A percentile compares a stretch with the other conserved stretches of the same genome.
phyloP scores from a whole-genome alignment of 2,329 filamentous ascomycete genomes.

The Cyphellophora europaea region DNA sequence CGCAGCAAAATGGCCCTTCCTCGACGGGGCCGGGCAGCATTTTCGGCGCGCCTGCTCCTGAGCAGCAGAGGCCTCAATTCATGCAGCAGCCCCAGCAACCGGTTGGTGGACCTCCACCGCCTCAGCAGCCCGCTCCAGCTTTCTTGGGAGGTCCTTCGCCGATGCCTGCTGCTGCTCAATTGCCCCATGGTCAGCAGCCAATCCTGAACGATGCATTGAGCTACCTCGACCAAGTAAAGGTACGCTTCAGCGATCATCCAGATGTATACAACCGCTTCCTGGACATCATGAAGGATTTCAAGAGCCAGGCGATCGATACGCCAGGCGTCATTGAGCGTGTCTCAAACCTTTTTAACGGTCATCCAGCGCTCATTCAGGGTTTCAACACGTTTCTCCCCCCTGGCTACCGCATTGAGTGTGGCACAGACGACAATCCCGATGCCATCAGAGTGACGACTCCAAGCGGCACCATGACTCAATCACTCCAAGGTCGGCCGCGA shows the following conservation, averaged over 20 bases:
- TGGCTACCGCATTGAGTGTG: conserved; percentile 93
- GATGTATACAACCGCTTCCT: conserved; percentile 96
- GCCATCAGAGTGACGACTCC: conserved; percentile 95
- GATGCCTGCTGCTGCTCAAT: conserved; percentile 43
- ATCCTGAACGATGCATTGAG: conserved; percentile 80
- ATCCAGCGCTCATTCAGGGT: conserved; percentile 89
- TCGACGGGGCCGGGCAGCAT: conserved; percentile 51
- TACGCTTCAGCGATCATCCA: conserved; percentile 91
- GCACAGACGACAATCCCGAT: conserved; percentile 85
- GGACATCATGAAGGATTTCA: conserved; percentile 99
- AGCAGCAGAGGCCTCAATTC: conserved; percentile 49
- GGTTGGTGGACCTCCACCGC: conserved; percentile 27
- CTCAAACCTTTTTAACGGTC: conserved; percentile 88
- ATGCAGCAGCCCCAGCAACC: conserved; percentile 44
- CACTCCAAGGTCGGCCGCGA: conserved; percentile 51
- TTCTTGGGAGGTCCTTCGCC: conserved; percentile 32
- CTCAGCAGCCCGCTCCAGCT: conserved; percentile 42
- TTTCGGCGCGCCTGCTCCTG: conserved; percentile 32
- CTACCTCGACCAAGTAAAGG: conserved; percentile 96
- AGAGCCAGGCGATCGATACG: conserved; percentile 95
- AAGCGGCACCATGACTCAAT: conserved; percentile 91
- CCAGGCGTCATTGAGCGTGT: conserved; percentile 95
- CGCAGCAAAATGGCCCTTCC: conserved; percentile 43
- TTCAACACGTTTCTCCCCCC: conserved; percentile 97
- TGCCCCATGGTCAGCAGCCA: conserved; percentile 72